A percentile compares a stretch with the other conserved stretches of the same genome.
Evolutionary conservation across 768 basidiomycete genomes (phyloP).

Genomic region (Boletus vinaceobasis): DNA sequence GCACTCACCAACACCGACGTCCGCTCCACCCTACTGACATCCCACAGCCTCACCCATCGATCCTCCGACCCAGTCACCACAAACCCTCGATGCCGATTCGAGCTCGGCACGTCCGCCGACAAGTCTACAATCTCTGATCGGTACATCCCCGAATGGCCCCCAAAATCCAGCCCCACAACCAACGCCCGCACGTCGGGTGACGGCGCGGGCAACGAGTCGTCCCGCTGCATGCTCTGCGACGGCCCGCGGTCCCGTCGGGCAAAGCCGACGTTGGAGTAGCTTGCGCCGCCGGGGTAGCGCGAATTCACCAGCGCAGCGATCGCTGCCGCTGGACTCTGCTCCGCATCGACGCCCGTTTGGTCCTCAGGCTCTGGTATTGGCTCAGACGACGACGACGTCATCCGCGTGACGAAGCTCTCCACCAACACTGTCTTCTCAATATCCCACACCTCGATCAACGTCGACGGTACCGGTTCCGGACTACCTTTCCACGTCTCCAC

Average conservation of each 20-base stretch:
- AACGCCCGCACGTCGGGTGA: conserved; percentile 68
- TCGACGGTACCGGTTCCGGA: conserved; percentile 40
- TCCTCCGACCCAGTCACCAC: conserved; percentile 91
- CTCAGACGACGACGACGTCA: conserved; percentile 42
- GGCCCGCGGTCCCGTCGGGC: conserved; percentile 29
- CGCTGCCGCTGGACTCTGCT: conserved; percentile 63
- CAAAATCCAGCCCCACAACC: conserved; percentile 73
- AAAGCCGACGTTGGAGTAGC: conserved; percentile 18
- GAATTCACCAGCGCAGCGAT: conserved; percentile 80
- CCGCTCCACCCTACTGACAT: conserved; percentile 66
- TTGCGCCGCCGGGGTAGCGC: conserved; percentile 43
- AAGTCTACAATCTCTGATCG: conserved; percentile 49
- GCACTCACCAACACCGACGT: conserved; percentile 78
- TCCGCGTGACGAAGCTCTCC: conserved; percentile 71
- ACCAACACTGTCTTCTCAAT: conserved; percentile 77
- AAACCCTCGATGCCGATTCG: conserved; percentile 59
- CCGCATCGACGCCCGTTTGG: conserved; percentile 50
- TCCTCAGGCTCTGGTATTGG: conserved; percentile 53
- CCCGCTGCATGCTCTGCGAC: conserved; percentile 33
- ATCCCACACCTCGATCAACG: conserved; percentile 87
- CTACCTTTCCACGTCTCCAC: conserved; percentile 49
- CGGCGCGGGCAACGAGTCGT: conserved; percentile 42
- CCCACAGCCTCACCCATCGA: conserved; percentile 84
- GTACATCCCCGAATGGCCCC: conserved; percentile 56
- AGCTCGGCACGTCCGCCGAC: conserved; percentile 36